These are phyloP conservation scores for Oryza coarctata DNA, from an alignment of 176 grass and related monocot genomes.

Conservation along the genomic window DNA sequence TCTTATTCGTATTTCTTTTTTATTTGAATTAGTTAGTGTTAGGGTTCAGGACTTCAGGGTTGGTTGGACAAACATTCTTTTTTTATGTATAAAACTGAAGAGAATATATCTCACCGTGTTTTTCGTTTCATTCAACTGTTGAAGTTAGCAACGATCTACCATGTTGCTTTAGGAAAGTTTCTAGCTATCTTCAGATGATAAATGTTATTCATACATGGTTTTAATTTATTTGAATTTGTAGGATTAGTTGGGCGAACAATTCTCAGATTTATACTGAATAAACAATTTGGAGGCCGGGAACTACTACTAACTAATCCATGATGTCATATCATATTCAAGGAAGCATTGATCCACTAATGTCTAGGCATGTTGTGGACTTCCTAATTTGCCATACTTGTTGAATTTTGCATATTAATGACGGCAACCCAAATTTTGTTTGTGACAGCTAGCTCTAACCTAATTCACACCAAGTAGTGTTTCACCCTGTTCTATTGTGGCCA, in stretches of 20 bases:
- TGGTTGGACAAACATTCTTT: too few relatives aligned
- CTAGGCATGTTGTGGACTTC: not conserved
- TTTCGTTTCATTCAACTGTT: too few relatives aligned
- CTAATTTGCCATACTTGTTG: not conserved
- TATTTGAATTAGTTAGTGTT: too few relatives aligned
- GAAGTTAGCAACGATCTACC: too few relatives aligned
- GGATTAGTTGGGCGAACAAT: not conserved
- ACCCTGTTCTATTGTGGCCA: not conserved
- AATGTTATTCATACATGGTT: not conserved
- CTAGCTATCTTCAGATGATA: too few relatives aligned
- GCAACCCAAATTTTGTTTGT: not conserved
- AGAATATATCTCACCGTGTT: too few relatives aligned
- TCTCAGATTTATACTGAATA: not conserved
- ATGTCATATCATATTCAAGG: not conserved
- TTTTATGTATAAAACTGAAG: too few relatives aligned
- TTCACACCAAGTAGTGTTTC: too few relatives aligned
- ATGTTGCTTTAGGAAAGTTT: too few relatives aligned
- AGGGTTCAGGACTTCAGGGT: too few relatives aligned
- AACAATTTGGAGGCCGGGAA: not conserved
- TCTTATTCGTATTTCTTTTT: too few relatives aligned
- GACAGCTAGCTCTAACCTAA: not conserved
- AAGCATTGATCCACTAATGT: not conserved
- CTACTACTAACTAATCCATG: not conserved
- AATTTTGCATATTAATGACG: not conserved
- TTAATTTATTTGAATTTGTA: not conserved